These are phyloP conservation scores for Ophiostoma ulmi DNA, from an alignment of 2,329 filamentous ascomycete genomes.

Conservation along the genomic window DNA sequence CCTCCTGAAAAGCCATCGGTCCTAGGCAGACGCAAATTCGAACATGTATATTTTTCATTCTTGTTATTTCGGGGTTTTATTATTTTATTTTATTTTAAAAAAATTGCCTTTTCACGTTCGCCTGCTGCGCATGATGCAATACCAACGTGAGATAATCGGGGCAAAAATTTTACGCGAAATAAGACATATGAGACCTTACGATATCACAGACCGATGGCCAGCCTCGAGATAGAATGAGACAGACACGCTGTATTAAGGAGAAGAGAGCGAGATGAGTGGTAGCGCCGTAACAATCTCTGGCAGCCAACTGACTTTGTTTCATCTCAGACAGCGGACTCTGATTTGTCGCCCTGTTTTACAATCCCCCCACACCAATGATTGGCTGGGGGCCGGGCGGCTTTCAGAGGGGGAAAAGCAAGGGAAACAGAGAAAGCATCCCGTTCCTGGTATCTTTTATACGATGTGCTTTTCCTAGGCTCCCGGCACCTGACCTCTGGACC, in stretches of 20 bases:
- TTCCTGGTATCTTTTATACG: background rate
- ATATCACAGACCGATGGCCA: background rate
- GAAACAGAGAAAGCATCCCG: background rate
- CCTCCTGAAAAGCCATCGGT: too few relatives aligned
- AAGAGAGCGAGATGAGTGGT: background rate
- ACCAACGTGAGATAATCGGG: background rate
- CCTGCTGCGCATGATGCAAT: background rate
- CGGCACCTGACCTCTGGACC: background rate
- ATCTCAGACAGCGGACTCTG: slow-evolving; percentile 1
- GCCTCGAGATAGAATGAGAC: background rate
- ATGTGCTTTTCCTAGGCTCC: background rate
- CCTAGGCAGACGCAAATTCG: background rate
- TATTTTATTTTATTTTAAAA: background rate
- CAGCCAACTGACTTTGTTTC: slow-evolving; percentile 24
- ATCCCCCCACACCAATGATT: background rate
- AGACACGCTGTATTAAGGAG: background rate
- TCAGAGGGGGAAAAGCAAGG: background rate
- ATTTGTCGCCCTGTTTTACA: background rate
- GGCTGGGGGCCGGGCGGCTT: slow-evolving; percentile 12
- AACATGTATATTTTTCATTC: background rate
- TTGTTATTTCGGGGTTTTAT: background rate
- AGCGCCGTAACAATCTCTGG: background rate
- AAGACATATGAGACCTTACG: background rate
- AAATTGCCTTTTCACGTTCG: background rate
- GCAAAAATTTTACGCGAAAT: too few relatives aligned